These are phyloP conservation scores for Crithidia sp. DNA, from an alignment of 208 protist genomes.

Conservation along the genomic window DNA sequence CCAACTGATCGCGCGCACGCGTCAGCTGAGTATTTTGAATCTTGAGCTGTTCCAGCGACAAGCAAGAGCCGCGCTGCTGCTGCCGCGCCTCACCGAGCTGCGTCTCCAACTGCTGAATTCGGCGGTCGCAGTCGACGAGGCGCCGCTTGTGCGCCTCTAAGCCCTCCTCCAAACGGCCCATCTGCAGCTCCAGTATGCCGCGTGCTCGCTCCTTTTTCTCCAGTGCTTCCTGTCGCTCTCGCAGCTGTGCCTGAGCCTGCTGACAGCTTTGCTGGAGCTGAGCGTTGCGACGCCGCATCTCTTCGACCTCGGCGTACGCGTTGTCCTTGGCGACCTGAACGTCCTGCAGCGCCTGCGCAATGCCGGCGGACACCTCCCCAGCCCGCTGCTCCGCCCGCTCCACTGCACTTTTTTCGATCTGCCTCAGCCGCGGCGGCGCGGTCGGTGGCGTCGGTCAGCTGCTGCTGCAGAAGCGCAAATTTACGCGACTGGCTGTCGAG, in stretches of 20 bases:
- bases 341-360: slow-evolving; percentile 36
- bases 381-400: slow-evolving; percentile 35
- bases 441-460: slow-evolving; percentile 20
- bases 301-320: slow-evolving; percentile 38
- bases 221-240: slow-evolving; percentile 29
- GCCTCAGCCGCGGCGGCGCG: slow-evolving; percentile 20
- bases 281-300: slow-evolving; percentile 36
- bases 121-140: slow-evolving; percentile 42
- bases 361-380: slow-evolving; percentile 28
- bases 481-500: slow-evolving; percentile 25
- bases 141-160: slow-evolving; percentile 65
- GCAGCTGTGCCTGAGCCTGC: slow-evolving; percentile 31
- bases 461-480: slow-evolving; percentile 36
- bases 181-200: slow-evolving; percentile 38
- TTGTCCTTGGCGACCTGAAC: slow-evolving; percentile 33
- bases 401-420: slow-evolving; percentile 21
- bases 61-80: slow-evolving; percentile 43
- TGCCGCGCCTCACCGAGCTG: slow-evolving; percentile 49
- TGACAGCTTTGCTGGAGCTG: slow-evolving; percentile 30
- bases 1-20: slow-evolving; percentile 47
- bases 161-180: slow-evolving; percentile 54
- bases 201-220: slow-evolving; percentile 39
- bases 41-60: slow-evolving; percentile 65
- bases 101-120: slow-evolving; percentile 43
- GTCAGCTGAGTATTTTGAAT: slow-evolving; percentile 55